Base-by-base conservation (phyloP, 2,329 filamentous ascomycete genomes). In the Aulographum hederae region DNA sequence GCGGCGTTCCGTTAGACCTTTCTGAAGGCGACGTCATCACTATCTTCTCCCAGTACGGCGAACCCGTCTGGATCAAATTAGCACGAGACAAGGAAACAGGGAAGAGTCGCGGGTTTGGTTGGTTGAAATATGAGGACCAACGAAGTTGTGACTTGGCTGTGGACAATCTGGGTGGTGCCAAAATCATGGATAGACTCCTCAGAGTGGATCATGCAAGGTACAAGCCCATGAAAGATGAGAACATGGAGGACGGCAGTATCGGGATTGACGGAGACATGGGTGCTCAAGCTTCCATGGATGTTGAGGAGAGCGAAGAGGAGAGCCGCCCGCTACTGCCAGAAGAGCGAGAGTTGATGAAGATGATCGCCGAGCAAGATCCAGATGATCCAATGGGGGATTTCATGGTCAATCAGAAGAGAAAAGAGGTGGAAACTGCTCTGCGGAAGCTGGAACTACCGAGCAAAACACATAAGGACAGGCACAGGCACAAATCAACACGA, bases 111-210 rank as follows among this genome's bases (percentile, higher is more conserved):
- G 89, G 89, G 1, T 98, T 95, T 49, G 84, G 78, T 3, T 98
- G 91, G 66, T 66, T 98, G 36, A 98, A 98, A 51, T 98, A 95
- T 55, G 89, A 98, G 52, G 86, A 98, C 54, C 89, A 98, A 60
- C 69, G 86, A 43, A 94, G 85, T 56, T 91, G 81, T 38, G 86
- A 95, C 54, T 60, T 98, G 26, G 89, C 91, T 0, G 91, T 98
- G 6, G 89, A 98, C 56, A 98, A 98, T 51, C 60, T 98, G 4
- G 79, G 84, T 25, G 89, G 89, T 19, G 77, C 85, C 6, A 78
- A 73, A 18, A 73, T 98, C 13, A 63, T 80, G 48, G 85, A 84
- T 2, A 67, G 85, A 26, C 56, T 86, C 35, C 56, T 98, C 26
- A 71, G 78, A 37, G 89, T 98, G 10, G 89, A 98, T 50, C 89